Conservation (phyloP, 2,329 filamentous ascomycete species). For the Didymella glomerata region DNA sequence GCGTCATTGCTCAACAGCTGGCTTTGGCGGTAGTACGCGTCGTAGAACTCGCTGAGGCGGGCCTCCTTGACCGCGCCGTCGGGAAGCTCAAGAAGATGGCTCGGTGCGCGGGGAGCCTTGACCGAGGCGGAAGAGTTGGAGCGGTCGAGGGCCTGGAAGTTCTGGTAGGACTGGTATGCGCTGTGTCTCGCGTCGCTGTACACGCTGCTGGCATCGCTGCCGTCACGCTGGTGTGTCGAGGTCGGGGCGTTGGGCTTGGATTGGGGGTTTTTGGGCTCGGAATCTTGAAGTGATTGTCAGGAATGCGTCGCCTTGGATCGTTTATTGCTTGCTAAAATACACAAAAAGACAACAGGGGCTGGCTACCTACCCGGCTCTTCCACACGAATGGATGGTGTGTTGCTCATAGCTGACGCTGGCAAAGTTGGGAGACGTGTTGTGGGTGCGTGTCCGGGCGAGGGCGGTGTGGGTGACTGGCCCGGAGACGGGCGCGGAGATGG, state of each 20-base stretch:
- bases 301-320: conserved; percentile 28
- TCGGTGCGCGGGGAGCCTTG: conserved; percentile 27
- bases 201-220: conserved; percentile 46
- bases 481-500: conserved; percentile 23
- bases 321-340: conserved; percentile 40
- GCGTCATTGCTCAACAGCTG: conserved; percentile 21
- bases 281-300: conserved; percentile 38
- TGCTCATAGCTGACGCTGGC: conserved; percentile 32
- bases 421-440: conserved; percentile 38
- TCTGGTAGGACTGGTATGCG: conserved; percentile 30
- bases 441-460: conserved; percentile 39
- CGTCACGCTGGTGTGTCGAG: conserved; percentile 38
- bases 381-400: conserved; percentile 30
- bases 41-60: conserved; percentile 52
- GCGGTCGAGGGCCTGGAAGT: conserved; percentile 18
- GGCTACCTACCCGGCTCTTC: conserved; percentile 46
- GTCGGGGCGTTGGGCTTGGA: neutral
- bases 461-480: conserved; percentile 33
- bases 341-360: conserved; percentile 36
- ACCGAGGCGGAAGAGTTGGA: conserved; percentile 31
- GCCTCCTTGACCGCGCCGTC: conserved; percentile 29
- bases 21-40: conserved; percentile 47
- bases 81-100: conserved; percentile 26
- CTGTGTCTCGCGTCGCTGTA: conserved; percentile 44
- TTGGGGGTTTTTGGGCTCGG: conserved; percentile 18